A percentile compares a stretch with the other conserved stretches of the same genome.
Conservation (phyloP, 495 filamentous ascomycete genomes). For the Glonium stellatum region DNA sequence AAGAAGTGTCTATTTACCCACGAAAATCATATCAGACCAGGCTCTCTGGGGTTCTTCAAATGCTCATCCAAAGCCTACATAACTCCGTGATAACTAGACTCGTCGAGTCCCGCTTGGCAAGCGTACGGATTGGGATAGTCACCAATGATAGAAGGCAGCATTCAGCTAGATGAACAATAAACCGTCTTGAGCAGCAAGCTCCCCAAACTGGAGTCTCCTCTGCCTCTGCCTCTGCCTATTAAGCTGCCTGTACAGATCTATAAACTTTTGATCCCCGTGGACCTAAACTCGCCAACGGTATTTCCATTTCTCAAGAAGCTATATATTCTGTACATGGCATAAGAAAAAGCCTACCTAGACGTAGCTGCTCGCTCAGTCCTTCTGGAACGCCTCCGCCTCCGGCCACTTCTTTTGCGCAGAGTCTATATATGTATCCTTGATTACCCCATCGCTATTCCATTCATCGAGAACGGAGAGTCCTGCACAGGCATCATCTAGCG, state of each 20-base stretch:
- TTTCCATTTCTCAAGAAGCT: not conserved
- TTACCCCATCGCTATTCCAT: constrained; percentile 51
- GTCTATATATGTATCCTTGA: constrained; percentile 50
- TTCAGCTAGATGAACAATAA: not conserved
- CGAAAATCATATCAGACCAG: too few relatives aligned
- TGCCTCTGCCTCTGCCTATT: not conserved
- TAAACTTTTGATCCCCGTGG: not conserved
- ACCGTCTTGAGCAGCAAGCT: too few relatives aligned
- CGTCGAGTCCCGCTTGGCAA: not conserved
- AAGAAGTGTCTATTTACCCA: too few relatives aligned
- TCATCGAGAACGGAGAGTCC: constrained; percentile 54
- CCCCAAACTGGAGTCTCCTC: not conserved
- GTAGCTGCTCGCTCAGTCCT: not conserved
- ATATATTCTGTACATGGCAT: not conserved
- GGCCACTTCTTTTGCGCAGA: constrained; percentile 67
- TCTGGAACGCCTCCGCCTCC: constrained; percentile 53
- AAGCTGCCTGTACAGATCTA: not conserved
- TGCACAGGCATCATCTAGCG: constrained; percentile 53
- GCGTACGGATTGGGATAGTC: too few relatives aligned
- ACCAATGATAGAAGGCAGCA: not conserved
- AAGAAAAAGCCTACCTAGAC: not conserved
- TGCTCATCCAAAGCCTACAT: not conserved
- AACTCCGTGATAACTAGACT: not conserved
- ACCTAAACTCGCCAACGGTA: not conserved
- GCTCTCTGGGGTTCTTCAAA: too few relatives aligned